phyloP scores from a whole-genome alignment of 1,139 yeast genomes.

The Debaryomycetaceae sp. region DNA sequence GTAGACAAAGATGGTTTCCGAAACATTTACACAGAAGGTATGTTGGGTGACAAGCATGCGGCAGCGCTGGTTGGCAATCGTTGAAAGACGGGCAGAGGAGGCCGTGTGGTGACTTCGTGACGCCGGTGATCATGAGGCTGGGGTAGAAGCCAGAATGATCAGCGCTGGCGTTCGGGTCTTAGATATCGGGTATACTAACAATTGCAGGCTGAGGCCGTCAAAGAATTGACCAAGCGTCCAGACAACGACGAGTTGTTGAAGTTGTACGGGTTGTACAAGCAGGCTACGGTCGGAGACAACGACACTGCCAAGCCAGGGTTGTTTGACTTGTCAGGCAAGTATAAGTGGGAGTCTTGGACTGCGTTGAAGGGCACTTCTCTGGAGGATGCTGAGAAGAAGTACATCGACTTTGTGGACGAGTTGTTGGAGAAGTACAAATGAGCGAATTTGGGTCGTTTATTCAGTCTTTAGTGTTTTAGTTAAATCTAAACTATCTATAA shows the following conservation, averaged over 20 bases:
- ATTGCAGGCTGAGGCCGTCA: conserved; percentile 74
- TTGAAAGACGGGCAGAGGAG: no score
- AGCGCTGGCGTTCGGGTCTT: no score
- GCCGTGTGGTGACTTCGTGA: no score
- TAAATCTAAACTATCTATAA: neutral
- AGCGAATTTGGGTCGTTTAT: neutral
- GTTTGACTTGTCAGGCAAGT: conserved; percentile 90
- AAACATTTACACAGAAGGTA: conserved; percentile 53
- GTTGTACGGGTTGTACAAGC: conserved; percentile 89
- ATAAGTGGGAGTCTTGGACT: conserved; percentile 98
- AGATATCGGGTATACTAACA: conserved; percentile 9
- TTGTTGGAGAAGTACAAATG: conserved; percentile 50
- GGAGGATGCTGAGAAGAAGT: conserved; percentile 87
- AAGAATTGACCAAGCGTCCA: conserved; percentile 73
- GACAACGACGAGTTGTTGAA: conserved; percentile 79
- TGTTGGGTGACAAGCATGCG: conserved; percentile 14
- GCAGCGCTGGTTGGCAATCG: no score
- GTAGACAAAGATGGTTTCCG: conserved; percentile 42
- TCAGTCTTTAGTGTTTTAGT: neutral
- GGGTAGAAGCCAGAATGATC: no score
- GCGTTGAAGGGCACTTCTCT: conserved; percentile 78
- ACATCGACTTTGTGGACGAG: conserved; percentile 71
- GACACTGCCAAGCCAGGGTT: conserved; percentile 78
- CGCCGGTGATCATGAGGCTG: no score
- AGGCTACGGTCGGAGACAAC: conserved; percentile 96